A percentile compares a stretch with the other conserved stretches of the same genome.
phyloP scores from a whole-genome alignment of 169 alveolate species.

The Plasmodium fragile region DNA sequence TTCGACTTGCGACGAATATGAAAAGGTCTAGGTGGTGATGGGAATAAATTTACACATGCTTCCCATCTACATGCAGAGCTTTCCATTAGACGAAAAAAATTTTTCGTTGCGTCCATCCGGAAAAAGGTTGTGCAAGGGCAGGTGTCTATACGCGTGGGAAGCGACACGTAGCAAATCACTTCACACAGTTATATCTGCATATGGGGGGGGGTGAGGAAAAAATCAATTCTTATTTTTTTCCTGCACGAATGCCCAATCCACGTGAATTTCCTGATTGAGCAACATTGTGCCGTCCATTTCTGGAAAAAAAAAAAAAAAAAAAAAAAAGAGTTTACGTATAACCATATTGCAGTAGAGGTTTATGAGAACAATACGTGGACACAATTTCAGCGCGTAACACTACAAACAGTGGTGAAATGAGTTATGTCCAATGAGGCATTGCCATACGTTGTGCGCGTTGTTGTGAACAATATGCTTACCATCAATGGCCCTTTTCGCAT shows the following conservation, averaged over 20 bases:
- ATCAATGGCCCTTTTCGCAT: constrained; percentile 90
- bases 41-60: background rate
- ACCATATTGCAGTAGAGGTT: background rate
- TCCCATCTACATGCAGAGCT: background rate
- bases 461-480: constrained; percentile 66
- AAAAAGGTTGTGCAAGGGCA: background rate
- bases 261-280: constrained; percentile 71
- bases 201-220: background rate
- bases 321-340: background rate
- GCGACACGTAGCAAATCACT: background rate
- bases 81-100: background rate
- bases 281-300: constrained; percentile 75
- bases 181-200: background rate
- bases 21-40: background rate
- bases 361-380: background rate
- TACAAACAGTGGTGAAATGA: background rate
- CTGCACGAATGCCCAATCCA: constrained; percentile 79
- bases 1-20: background rate
- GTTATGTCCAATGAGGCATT: background rate
- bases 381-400: background rate
- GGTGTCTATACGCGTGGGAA: background rate
- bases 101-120: background rate
- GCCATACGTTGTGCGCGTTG: background rate
- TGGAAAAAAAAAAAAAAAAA: constrained; percentile 41
- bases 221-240: constrained; percentile 58